Conservation (phyloP, 1,284 basidiomycete species). For the Moesziomyces globuligerus region DNA sequence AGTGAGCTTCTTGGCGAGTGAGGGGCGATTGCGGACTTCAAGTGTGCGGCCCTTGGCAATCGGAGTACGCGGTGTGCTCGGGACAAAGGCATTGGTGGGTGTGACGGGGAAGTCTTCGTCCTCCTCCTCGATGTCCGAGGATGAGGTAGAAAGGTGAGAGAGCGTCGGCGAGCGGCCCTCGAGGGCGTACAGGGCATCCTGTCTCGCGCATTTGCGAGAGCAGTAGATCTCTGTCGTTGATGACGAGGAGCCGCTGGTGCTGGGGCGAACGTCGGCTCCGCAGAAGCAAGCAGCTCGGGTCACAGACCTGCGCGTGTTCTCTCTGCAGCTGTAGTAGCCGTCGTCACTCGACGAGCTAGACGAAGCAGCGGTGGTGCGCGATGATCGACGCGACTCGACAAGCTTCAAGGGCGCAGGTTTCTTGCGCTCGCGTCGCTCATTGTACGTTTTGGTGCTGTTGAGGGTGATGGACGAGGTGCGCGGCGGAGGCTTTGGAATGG, state of each 20-base stretch:
- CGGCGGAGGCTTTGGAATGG: constrained; percentile 34
- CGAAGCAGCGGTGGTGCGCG: background rate
- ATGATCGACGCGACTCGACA: background rate
- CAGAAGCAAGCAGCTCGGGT: constrained; percentile 19
- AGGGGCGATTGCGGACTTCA: background rate
- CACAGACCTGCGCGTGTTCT: constrained; percentile 1
- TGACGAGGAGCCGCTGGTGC: constrained; percentile 4
- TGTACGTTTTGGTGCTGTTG: constrained; percentile 28
- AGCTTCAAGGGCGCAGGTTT: constrained; percentile 27
- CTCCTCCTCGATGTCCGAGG: constrained; percentile 31
- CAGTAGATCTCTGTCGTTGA: constrained; percentile 36
- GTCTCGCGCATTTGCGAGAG: constrained; percentile 24
- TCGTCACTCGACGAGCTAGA: constrained; percentile 1
- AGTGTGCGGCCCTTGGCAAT: constrained; percentile 7
- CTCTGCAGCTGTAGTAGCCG: constrained; percentile 23
- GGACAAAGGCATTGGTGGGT: constrained; percentile 28
- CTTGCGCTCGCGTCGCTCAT: constrained; percentile 13
- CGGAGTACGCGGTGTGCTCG: constrained; percentile 23
- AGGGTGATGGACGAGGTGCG: constrained; percentile 40
- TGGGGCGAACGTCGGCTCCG: constrained; percentile 12
- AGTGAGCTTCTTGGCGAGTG: constrained; percentile 12
- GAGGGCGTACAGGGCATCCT: constrained; percentile 30
- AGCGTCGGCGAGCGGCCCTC: constrained; percentile 26
- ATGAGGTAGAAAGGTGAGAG: constrained; percentile 4
- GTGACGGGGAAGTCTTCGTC: constrained; percentile 35